phyloP scores from a whole-genome alignment of 768 basidiomycete genomes.

The Pisolithus tinctorius region DNA sequence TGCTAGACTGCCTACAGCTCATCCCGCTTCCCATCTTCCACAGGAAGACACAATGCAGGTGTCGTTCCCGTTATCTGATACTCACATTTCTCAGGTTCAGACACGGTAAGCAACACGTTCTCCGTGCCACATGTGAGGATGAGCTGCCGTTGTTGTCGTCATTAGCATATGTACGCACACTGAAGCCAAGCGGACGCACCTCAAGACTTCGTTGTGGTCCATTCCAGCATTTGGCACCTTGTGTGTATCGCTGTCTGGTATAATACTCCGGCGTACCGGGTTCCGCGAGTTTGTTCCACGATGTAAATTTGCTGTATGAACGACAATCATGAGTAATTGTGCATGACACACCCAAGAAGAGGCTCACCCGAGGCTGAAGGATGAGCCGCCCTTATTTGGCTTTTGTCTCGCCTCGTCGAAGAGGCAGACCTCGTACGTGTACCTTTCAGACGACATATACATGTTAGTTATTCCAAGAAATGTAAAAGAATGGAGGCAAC shows the following conservation, averaged over 20 bases:
- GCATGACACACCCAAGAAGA: background rate
- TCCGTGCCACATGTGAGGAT: conserved; percentile 79
- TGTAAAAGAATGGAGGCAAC: conserved; percentile 27
- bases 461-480: conserved; percentile 6
- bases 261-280: conserved; percentile 72
- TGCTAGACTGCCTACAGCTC: conserved; percentile 17
- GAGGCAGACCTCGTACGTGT: conserved; percentile 91
- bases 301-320: conserved; percentile 55
- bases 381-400: conserved; percentile 69
- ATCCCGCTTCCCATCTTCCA: conserved; percentile 27
- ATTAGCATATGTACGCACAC: background rate
- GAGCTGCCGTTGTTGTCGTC: conserved; percentile 40
- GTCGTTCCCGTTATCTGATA: conserved; percentile 82
- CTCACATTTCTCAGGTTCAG: conserved; percentile 95
- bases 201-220: conserved; percentile 84
- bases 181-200: conserved; percentile 34
- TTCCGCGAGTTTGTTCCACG: conserved; percentile 64
- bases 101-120: conserved; percentile 69
- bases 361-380: conserved; percentile 78
- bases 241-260: conserved; percentile 71
- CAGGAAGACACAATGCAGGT: conserved; percentile 68
- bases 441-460: conserved; percentile 40
- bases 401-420: conserved; percentile 87
- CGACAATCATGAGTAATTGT: background rate
- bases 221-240: conserved; percentile 92